A percentile compares a stretch with the other conserved stretches of the same genome.
Evolutionary conservation across 23 red algal species (phyloP).

Genomic region (Porphyridium purpureum): DNA sequence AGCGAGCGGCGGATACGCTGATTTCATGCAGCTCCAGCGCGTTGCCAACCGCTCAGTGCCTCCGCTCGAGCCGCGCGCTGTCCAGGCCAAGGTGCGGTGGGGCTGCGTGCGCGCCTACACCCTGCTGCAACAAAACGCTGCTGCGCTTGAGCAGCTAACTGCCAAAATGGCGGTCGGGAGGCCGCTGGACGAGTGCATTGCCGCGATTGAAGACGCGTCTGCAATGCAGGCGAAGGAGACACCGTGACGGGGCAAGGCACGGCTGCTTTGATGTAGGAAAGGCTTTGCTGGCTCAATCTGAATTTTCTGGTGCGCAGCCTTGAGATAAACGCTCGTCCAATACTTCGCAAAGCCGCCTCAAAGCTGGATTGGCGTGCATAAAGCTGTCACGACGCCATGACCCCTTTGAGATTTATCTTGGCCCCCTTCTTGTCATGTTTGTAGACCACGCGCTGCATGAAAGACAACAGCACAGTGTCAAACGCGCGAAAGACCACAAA

Average conservation of each 20-base stretch:
- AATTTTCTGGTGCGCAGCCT: too few species aligned
- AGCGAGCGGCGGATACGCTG: constrained; percentile 1
- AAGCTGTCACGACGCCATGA: too few species aligned
- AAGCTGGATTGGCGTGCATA: too few species aligned
- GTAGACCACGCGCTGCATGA: too few species aligned
- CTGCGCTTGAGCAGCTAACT: background rate
- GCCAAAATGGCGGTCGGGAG: background rate
- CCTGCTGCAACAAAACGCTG: background rate
- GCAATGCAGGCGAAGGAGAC: too few species aligned
- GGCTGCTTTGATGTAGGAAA: too few species aligned
- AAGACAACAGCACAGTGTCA: constrained; percentile 39
- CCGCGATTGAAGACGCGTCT: background rate
- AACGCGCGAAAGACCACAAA: constrained; percentile 34
- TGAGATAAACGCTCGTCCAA: too few species aligned
- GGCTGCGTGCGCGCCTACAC: background rate
- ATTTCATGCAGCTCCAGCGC: background rate
- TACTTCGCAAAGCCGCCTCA: too few species aligned
- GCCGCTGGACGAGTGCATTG: background rate
- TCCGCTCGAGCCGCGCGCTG: background rate
- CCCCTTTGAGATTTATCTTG: too few species aligned
- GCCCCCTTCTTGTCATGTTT: too few species aligned
- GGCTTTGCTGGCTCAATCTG: too few species aligned
- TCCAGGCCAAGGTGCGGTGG: background rate
- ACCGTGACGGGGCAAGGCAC: too few species aligned
- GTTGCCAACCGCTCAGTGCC: background rate